Base-by-base conservation (phyloP, 352 stramenopile species). In the Globisporangium barbulae region DNA sequence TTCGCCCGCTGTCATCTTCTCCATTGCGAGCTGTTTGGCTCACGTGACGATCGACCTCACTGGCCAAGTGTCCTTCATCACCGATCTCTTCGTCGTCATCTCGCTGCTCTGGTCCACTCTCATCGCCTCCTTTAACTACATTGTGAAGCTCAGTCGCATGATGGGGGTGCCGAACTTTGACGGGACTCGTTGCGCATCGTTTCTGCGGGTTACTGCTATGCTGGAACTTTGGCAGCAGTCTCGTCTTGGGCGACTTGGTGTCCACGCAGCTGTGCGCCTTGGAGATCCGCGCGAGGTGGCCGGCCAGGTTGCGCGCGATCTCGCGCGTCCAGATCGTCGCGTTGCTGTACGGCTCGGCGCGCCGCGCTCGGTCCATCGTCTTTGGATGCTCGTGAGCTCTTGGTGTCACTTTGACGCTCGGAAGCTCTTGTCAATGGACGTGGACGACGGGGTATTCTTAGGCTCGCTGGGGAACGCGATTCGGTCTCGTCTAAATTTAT, bases 251-350 rank as follows among this genome's bases (percentile, higher is more conserved):
- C 28, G 83, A 86, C 45, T 55, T 73, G 15, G 81, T 92, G 57
- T 92, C 85, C 8, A 93, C 75, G 52, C 73, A 91, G 53, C 81
- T 91, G 28, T 91, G 81, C 30, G 71, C 80, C 62, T 88, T 90
- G 28, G 78, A 89, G 17, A 93, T 73, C 33, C 83, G 78, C 37
- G 77, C 79, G 10, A 93, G 67, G 45, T 93, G 85, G 0, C 79
- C 73, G 3, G 83, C 85, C 28, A 93, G 61, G 44, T 93, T 91
- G 22, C 71, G 78, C 12, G 83, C 78, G 15, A 93, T 75, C 67
- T 91, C 85, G 3, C 85, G 72, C 22, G 79, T 90, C 85, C 83
- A 93, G 48, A 89, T 79, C 19, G 83, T 87, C 31, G 83, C 85
- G 59, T 80, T 93, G 66, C 79, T 90, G 59, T 90, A 91, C 28